These are phyloP conservation scores for Chrysochromulina parva DNA, from an alignment of 78 protist genomes.

Conservation along the genomic window DNA sequence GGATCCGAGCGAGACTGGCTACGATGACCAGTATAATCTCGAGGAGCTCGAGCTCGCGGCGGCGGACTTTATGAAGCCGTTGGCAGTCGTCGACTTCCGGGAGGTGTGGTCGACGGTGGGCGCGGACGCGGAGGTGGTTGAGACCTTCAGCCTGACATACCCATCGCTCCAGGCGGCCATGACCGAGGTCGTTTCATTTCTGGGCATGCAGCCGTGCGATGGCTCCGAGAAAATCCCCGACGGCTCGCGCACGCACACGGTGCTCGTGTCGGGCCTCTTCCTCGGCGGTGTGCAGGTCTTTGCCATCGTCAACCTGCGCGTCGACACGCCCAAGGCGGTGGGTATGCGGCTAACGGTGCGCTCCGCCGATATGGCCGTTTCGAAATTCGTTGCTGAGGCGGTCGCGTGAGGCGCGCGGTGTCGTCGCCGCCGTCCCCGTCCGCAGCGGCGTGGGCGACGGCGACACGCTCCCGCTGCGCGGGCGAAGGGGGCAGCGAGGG, in stretches of 20 bases:
- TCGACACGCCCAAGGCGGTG: slow-evolving; percentile 34
- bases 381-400: not conserved
- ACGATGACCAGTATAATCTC: slow-evolving; percentile 28
- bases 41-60: slow-evolving; percentile 33
- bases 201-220: slow-evolving; percentile 66
- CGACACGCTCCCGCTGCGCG: too few relatives aligned
- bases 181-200: slow-evolving; percentile 50
- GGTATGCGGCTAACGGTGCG: slow-evolving; percentile 45
- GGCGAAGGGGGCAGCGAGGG: too few relatives aligned
- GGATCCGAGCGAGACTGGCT: not conserved
- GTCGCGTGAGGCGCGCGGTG: not conserved
- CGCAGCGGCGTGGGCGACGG: too few relatives aligned
- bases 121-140: slow-evolving; percentile 59
- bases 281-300: slow-evolving; percentile 25
- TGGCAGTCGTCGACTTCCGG: slow-evolving; percentile 59
- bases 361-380: not conserved
- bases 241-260: slow-evolving; percentile 52
- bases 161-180: slow-evolving; percentile 69
- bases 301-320: slow-evolving; percentile 50
- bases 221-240: not conserved
- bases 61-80: slow-evolving; percentile 64
- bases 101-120: slow-evolving; percentile 70
- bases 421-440: too few relatives aligned
- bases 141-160: slow-evolving; percentile 67
- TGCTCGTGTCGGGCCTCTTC: slow-evolving; percentile 65